Conservation (phyloP, 2,329 filamentous ascomycete genomes). For the Diplodia seriata region DNA sequence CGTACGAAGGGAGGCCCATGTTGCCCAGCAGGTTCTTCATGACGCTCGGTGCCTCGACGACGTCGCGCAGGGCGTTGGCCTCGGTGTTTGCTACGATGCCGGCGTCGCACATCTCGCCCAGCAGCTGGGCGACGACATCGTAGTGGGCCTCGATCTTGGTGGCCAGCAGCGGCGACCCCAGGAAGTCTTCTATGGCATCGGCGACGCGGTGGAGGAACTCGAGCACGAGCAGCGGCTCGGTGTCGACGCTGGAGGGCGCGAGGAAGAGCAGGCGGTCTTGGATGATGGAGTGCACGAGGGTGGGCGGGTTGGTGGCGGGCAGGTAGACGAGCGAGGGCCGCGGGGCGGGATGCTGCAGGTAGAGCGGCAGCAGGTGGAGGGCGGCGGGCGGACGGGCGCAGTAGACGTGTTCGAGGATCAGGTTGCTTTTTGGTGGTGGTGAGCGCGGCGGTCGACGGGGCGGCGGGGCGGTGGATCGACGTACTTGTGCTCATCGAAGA, state of each 20-base stretch:
- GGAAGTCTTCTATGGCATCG: slow-evolving; percentile 92
- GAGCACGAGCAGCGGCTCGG: slow-evolving; percentile 86
- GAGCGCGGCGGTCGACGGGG: background rate
- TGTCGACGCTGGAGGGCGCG: slow-evolving; percentile 82
- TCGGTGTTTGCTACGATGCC: slow-evolving; percentile 90
- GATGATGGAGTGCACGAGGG: slow-evolving; percentile 84
- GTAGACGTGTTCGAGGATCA: slow-evolving; percentile 89
- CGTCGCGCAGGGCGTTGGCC: slow-evolving; percentile 87
- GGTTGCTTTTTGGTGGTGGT: slow-evolving; percentile 65
- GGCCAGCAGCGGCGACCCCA: slow-evolving; percentile 84
- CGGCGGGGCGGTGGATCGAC: slow-evolving; percentile 12
- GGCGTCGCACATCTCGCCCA: slow-evolving; percentile 96
- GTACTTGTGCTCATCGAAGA: slow-evolving; percentile 95
- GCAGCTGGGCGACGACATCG: slow-evolving; percentile 89
- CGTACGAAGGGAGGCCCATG: slow-evolving; percentile 79
- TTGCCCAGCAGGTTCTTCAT: slow-evolving; percentile 88
- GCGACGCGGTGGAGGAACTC: slow-evolving; percentile 94
- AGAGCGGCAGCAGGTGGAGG: slow-evolving; percentile 79
- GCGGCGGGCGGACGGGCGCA: slow-evolving; percentile 80
- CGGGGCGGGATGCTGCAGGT: slow-evolving; percentile 80
- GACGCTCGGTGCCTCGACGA: slow-evolving; percentile 89
- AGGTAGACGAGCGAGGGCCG: slow-evolving; percentile 88
- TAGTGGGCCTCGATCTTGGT: slow-evolving; percentile 89
- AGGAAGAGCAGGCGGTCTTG: slow-evolving; percentile 89
- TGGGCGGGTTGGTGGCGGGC: slow-evolving; percentile 80